Conservation (phyloP, 148 eudicot genomes). For the Beta vulgaris region DNA sequence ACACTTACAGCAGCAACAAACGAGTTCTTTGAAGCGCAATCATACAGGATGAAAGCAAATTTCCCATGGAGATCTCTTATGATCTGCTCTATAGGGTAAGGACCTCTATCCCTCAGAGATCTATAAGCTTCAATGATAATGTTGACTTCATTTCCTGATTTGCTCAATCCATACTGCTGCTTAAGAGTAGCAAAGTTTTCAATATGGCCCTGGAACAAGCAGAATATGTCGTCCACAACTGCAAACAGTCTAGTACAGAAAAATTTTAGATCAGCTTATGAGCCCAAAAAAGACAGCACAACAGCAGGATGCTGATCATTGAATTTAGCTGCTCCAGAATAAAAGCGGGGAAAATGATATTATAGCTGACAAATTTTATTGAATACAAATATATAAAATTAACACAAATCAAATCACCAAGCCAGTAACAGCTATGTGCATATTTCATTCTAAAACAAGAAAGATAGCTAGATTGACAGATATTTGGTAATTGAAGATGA, state of each 20-base stretch:
- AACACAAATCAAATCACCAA: background rate
- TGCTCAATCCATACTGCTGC: constrained; percentile 80
- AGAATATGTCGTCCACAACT: constrained; percentile 78
- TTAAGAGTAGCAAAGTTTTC: constrained; percentile 77
- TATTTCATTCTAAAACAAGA: background rate
- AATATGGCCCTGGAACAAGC: constrained; percentile 87
- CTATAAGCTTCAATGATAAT: constrained; percentile 86
- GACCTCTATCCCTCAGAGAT: constrained; percentile 85
- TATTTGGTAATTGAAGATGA: too few relatives aligned
- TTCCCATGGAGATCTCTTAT: constrained; percentile 74
- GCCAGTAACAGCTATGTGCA: background rate
- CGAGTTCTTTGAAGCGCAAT: constrained; percentile 50
- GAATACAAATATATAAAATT: background rate
- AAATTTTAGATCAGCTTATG: background rate
- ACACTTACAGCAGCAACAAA: constrained; percentile 71
- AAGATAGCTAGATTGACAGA: too few relatives aligned
- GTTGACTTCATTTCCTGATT: constrained; percentile 75
- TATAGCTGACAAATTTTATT: background rate
- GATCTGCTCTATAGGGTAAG: constrained; percentile 80
- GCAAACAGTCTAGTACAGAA: constrained; percentile 52
- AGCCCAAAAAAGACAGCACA: background rate
- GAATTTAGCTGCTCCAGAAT: background rate
- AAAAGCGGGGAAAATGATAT: background rate
- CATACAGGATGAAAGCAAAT: constrained; percentile 70
- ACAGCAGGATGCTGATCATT: background rate